phyloP scores from a whole-genome alignment of 1,284 basidiomycete genomes.

The Paramarasmius palmivorus region DNA sequence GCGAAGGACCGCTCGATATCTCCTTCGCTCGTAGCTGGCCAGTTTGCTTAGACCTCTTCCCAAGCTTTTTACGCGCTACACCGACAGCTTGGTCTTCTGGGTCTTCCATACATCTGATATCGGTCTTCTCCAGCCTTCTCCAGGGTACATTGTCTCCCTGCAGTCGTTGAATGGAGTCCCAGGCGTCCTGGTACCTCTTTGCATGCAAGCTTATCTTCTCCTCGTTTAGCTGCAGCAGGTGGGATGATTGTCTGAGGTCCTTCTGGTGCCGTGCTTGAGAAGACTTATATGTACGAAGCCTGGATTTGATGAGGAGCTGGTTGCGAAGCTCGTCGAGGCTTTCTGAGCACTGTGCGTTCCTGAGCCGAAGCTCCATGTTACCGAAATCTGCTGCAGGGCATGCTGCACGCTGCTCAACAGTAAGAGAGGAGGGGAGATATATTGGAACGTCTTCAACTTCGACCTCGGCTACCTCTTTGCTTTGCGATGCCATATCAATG shows the following conservation, averaged over 20 bases:
- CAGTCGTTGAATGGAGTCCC: neutral
- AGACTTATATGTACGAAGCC: conserved; percentile 6
- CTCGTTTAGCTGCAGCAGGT: conserved; percentile 1
- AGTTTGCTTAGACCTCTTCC: no score
- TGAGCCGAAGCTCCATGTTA: conserved; percentile 3
- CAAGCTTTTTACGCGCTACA: no score
- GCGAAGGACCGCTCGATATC: no score
- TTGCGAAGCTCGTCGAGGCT: conserved; percentile 6
- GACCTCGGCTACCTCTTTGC: no score
- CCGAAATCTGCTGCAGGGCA: neutral
- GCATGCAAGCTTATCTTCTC: neutral
- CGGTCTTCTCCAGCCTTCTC: neutral
- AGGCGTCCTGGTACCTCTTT: neutral
- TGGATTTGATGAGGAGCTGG: conserved; percentile 5
- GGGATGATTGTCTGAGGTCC: neutral
- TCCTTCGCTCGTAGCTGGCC: no score
- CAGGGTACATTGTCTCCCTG: neutral
- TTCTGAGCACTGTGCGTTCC: conserved; percentile 4
- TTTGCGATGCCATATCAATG: no score
- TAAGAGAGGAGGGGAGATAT: conserved; percentile 6
- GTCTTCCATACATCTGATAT: neutral
- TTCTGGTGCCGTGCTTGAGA: conserved; percentile 7
- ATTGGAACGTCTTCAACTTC: conserved; percentile 4
- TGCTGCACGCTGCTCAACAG: neutral
- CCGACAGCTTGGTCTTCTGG: no score